These are phyloP conservation scores for Cucurbita argyrosperma DNA, from an alignment of 306 rosid genomes.

Conservation along the genomic window DNA sequence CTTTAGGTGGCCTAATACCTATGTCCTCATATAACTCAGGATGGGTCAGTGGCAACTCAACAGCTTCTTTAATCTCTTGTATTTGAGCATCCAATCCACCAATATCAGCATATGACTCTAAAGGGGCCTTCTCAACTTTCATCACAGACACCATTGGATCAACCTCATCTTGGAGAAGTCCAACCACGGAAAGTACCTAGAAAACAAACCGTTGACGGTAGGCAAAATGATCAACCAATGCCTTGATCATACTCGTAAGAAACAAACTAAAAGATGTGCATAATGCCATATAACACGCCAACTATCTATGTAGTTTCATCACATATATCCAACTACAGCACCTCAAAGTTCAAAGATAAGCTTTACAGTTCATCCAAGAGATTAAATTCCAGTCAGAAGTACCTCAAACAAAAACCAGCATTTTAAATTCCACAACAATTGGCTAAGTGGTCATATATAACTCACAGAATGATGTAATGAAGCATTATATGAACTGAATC, in stretches of 20 bases:
- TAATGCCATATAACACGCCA: neutral
- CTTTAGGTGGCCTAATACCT: slow-evolving; percentile 98
- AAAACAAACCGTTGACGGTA: neutral
- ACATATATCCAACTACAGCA: neutral
- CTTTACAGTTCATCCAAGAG: neutral
- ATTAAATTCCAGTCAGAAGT: too few relatives aligned
- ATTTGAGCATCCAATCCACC: slow-evolving; percentile 98
- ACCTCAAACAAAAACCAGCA: neutral
- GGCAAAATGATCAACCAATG: neutral
- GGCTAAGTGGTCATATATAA: neutral
- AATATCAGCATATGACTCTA: slow-evolving; percentile 93
- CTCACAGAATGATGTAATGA: neutral
- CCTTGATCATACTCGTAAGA: neutral
- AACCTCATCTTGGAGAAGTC: slow-evolving; percentile 97
- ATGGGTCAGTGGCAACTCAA: slow-evolving; percentile 92
- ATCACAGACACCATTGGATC: slow-evolving; percentile 87
- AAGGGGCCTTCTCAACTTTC: slow-evolving; percentile 98
- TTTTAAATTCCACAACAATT: neutral
- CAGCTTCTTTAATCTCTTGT: slow-evolving; percentile 98
- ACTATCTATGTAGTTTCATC: neutral
- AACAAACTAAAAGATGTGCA: neutral
- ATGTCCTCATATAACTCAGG: slow-evolving; percentile 95
- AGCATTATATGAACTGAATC: neutral
- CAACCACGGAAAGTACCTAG: slow-evolving; percentile 93
- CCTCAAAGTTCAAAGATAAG: neutral